Percentiles rank a stretch among this genome's conserved stretches.
Conservation (phyloP, 2,329 filamentous ascomycete genomes). For the Sclerotinia trifoliorum region DNA sequence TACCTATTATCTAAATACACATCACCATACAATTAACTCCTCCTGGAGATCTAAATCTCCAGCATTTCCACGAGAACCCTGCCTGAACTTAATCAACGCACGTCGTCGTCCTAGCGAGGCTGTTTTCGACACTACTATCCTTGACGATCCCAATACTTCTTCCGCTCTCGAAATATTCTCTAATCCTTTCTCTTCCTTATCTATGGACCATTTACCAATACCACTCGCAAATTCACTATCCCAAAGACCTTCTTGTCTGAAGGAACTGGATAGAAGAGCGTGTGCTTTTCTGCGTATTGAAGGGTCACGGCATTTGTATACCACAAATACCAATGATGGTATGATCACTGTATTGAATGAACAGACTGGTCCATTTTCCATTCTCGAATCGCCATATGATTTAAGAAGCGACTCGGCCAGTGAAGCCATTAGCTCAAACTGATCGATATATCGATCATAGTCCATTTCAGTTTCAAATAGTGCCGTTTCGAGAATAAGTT, state of each 20-base stretch:
- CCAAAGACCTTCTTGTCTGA: slow-evolving; percentile 18
- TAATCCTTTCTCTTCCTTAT: slow-evolving; percentile 20
- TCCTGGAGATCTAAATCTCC: background rate
- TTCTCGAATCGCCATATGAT: background rate
- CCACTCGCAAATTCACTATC: slow-evolving; percentile 13
- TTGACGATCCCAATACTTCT: slow-evolving; percentile 6
- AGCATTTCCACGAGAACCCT: background rate
- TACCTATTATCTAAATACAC: background rate
- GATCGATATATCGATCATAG: slow-evolving; percentile 16
- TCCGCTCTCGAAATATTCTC: background rate
- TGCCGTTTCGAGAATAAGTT: slow-evolving; percentile 15
- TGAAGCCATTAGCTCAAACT: slow-evolving; percentile 20
- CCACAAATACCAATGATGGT: slow-evolving; percentile 12
- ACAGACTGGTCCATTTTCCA: slow-evolving; percentile 4
- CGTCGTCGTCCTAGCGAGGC: background rate
- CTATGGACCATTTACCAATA: slow-evolving; percentile 19
- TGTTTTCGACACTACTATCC: slow-evolving; percentile 3
- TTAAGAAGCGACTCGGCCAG: slow-evolving; percentile 18
- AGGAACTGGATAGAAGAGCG: background rate
- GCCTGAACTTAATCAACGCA: slow-evolving; percentile 3
- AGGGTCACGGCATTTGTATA: slow-evolving; percentile 20
- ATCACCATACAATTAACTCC: slow-evolving; percentile 16
- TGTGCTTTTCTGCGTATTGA: slow-evolving; percentile 10
- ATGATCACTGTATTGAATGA: slow-evolving; percentile 12
- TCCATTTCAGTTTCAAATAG: slow-evolving; percentile 11